phyloP scores from a whole-genome alignment of 139 green algal genomes.

The Chlorella sp. region DNA sequence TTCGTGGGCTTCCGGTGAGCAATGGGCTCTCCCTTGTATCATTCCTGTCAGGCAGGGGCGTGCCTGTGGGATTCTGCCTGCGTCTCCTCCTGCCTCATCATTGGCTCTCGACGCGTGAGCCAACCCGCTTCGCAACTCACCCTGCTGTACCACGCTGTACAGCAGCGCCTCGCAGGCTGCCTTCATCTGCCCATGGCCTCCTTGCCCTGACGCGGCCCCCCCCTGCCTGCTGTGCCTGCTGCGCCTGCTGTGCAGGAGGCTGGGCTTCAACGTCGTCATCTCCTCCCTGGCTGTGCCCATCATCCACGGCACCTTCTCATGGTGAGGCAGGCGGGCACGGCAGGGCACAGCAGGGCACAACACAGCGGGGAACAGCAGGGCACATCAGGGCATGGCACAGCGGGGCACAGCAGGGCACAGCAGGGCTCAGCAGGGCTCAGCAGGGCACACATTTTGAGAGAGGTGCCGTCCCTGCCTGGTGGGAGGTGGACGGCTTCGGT shows the following conservation, averaged over 20 bases:
- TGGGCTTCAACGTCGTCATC: conserved; percentile 69
- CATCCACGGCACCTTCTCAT: conserved; percentile 72
- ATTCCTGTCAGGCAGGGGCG: too few species aligned
- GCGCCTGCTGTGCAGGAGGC: conserved; percentile 15
- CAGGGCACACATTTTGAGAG: too few species aligned
- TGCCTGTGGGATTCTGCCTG: background rate
- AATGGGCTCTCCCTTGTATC: background rate
- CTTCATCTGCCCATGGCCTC: background rate
- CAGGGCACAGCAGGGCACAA: too few species aligned
- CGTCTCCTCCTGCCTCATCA: background rate
- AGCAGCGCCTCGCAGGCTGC: too few species aligned
- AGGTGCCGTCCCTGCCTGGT: too few species aligned
- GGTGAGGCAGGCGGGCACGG: background rate
- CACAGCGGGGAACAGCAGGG: too few species aligned
- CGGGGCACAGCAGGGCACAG: too few species aligned
- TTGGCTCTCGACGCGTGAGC: too few species aligned
- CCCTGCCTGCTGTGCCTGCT: background rate
- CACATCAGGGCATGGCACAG: too few species aligned
- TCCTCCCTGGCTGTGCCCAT: conserved; percentile 61
- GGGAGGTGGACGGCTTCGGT: too few species aligned
- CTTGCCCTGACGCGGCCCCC: background rate
- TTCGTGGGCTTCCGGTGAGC: conserved; percentile 54
- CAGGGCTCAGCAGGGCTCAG: too few species aligned
- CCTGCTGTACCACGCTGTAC: background rate
- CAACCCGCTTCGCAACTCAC: background rate